A percentile compares a stretch with the other conserved stretches of the same genome.
Evolutionary conservation across 306 rosid species (phyloP).

Genomic region (Cyclanthera cordifolia): DNA sequence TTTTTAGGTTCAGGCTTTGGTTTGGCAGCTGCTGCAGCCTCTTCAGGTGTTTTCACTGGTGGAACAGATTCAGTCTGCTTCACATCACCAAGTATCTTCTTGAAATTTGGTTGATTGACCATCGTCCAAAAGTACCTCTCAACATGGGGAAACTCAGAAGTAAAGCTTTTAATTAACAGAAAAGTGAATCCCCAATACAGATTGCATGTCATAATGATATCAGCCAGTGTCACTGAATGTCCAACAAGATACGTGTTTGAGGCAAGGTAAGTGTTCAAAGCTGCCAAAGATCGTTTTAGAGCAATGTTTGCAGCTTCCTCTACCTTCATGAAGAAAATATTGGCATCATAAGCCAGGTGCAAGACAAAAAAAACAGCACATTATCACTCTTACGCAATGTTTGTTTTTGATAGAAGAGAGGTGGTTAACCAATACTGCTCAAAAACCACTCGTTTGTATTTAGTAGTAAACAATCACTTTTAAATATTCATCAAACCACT

Average conservation of each 20-base stretch:
- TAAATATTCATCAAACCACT: no score
- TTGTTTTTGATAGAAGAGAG: no score
- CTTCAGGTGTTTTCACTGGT: constrained; percentile 61
- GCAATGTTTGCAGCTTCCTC: constrained; percentile 59
- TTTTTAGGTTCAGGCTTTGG: constrained; percentile 58
- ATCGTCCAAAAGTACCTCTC: constrained; percentile 93
- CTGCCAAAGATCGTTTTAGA: constrained; percentile 51
- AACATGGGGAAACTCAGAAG: constrained; percentile 78
- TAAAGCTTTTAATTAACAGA: constrained; percentile 46
- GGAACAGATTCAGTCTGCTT: constrained; percentile 48
- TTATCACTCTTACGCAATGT: no score
- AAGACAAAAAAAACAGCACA: not conserved
- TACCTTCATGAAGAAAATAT: constrained; percentile 28
- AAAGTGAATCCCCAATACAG: constrained; percentile 29
- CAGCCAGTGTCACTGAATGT: constrained; percentile 67
- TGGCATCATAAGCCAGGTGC: not conserved
- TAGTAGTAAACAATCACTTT: no score
- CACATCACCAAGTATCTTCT: constrained; percentile 56
- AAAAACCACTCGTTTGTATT: no score
- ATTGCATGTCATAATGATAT: constrained; percentile 40
- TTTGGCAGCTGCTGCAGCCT: constrained; percentile 44
- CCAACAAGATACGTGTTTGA: constrained; percentile 71
- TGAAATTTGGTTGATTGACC: constrained; percentile 83
- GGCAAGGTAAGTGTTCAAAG: constrained; percentile 63
- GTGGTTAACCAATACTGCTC: no score